Evolutionary conservation across 1,284 basidiomycete species (phyloP), one percentile per base, ranked within the genome.

Genomic region (Pseudozyma flocculosa): DNA sequence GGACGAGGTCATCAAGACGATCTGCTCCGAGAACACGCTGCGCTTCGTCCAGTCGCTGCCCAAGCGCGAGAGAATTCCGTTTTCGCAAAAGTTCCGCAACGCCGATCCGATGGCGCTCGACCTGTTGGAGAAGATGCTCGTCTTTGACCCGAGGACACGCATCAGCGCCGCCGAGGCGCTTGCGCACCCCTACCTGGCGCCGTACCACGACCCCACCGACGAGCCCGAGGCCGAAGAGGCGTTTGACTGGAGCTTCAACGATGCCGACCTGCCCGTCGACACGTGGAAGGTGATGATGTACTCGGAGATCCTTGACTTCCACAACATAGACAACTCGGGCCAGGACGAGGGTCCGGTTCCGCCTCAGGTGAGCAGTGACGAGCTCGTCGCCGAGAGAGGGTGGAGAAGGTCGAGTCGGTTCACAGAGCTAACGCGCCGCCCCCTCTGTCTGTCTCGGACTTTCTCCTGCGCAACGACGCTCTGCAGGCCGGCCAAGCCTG

Each of bases 241-340:
- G 74, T 99, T 98, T 74, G 94, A 99, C 80, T 99, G 94, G 94
- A 90, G 87, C 73, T 98, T 99, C 85, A 99, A 99, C 80, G 94
- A 99, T 70, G 95, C 95, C n/a, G 94, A 99, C 78, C 83, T 99
- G 41, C 95, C 95, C 0, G 90, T 98, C 23, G 94, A 98, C 78
- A 96, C 92, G 3, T 98, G 94, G 94, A 97, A 96, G 81, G 94
- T 97, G 73, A 80, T 81, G 80, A 81, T 81, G 80, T 81, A 80
- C 75, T 78, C 76, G 17, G 80, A 81, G 65, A 81, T 81, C 43
- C 73, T 81, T 38, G 75, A 78, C 50, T 79, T 79, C 68, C 78
- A 78, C 70, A 78, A 78, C 62, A 74, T 78, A 43, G 75, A 75
- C 56, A 65, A 67, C 50, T 58, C 61, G 21, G 61, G 60, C 30